Evolutionary conservation across 1,139 yeast genomes (phyloP).

Genomic region (Pichia sp.): DNA sequence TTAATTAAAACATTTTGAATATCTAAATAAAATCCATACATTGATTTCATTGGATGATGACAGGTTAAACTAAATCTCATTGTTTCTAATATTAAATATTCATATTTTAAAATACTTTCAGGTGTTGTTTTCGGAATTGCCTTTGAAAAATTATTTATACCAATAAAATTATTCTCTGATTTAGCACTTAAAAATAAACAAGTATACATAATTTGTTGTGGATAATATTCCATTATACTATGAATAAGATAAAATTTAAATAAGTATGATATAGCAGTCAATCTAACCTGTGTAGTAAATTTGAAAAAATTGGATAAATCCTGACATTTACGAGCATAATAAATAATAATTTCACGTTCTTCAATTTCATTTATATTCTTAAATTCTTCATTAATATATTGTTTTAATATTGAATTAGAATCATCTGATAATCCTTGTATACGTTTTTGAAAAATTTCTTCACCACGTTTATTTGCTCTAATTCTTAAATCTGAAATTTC

Average conservation of each 20-base stretch:
- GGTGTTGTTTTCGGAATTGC: constrained; percentile 61
- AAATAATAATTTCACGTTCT: constrained; percentile 59
- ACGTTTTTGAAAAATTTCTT: constrained; percentile 34
- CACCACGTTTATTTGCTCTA: constrained; percentile 50
- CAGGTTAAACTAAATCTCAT: constrained; percentile 73
- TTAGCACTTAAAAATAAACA: constrained; percentile 89
- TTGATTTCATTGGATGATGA: constrained; percentile 81
- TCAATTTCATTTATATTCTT: constrained; percentile 47
- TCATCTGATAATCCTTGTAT: constrained; percentile 21
- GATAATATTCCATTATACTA: constrained; percentile 82
- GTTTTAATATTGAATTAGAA: constrained; percentile 23
- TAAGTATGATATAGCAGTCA: constrained; percentile 82
- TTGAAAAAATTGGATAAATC: constrained; percentile 51
- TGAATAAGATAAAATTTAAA: constrained; percentile 72
- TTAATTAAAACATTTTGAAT: constrained; percentile 57
- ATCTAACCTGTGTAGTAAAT: constrained; percentile 56
- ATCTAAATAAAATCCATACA: constrained; percentile 90
- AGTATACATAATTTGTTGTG: constrained; percentile 75
- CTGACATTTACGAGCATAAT: constrained; percentile 65
- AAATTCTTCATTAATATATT: constrained; percentile 36
- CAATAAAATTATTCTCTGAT: constrained; percentile 82
- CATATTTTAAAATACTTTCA: constrained; percentile 67
- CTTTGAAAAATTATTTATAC: constrained; percentile 74
- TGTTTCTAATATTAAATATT: constrained; percentile 67
- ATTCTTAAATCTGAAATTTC: constrained; percentile 44